Evolutionary conservation across 2,329 filamentous ascomycete genomes (phyloP).

Genomic region (Colletotrichum spinosum): DNA sequence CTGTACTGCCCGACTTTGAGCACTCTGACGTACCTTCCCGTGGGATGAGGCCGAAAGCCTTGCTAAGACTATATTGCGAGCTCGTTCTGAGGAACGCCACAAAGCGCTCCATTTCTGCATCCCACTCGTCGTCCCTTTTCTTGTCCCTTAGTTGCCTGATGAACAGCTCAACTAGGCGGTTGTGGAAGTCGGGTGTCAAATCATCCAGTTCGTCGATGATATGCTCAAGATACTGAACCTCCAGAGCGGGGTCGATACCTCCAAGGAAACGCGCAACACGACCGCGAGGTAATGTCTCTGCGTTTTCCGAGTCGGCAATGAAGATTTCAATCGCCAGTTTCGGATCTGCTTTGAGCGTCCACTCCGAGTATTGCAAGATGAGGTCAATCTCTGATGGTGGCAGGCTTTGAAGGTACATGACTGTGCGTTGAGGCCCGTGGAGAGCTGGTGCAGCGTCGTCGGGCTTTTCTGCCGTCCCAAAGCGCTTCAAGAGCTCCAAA

Average conservation of each 20-base stretch:
- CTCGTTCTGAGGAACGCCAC: conserved; percentile 81
- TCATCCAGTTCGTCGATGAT: conserved; percentile 90
- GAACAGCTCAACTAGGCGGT: conserved; percentile 79
- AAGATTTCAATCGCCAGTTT: conserved; percentile 92
- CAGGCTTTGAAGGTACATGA: conserved; percentile 90
- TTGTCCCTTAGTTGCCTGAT: conserved; percentile 67
- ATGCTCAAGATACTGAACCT: conserved; percentile 89
- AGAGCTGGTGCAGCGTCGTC: conserved; percentile 67
- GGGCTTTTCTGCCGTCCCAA: conserved; percentile 72
- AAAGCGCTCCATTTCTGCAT: conserved; percentile 72
- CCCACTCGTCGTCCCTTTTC: conserved; percentile 61
- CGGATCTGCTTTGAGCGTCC: conserved; percentile 81
- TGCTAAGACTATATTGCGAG: conserved; percentile 82
- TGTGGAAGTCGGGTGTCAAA: conserved; percentile 86
- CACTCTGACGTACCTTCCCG: conserved; percentile 72
- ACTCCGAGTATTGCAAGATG: conserved; percentile 90
- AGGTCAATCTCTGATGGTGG: conserved; percentile 90
- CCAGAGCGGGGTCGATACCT: conserved; percentile 75
- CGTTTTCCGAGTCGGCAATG: conserved; percentile 91
- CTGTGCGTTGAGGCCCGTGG: conserved; percentile 84
- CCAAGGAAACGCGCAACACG: conserved; percentile 81
- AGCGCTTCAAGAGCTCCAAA: conserved; percentile 82
- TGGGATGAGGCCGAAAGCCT: conserved; percentile 82
- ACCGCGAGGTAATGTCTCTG: conserved; percentile 82
- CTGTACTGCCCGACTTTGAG: conserved; percentile 7